Evolutionary conservation across 305 asterid genomes (phyloP).

Genomic region (Salvia sclarea): DNA sequence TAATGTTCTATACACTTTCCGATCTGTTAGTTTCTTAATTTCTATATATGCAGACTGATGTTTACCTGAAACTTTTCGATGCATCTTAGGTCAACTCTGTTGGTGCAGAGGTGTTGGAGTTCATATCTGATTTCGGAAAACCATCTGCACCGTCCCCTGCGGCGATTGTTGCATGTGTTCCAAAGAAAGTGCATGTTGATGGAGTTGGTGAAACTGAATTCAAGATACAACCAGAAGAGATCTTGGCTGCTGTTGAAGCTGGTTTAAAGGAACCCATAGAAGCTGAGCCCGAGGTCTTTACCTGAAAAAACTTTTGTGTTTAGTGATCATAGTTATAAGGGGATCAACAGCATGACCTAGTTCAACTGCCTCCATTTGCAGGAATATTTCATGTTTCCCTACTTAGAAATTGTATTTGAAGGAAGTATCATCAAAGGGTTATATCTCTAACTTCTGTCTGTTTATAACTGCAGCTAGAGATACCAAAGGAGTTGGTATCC

Average conservation of each 20-base stretch:
- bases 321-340: conserved; percentile 14
- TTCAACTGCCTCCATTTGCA: conserved; percentile 13
- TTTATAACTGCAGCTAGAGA: conserved; percentile 76
- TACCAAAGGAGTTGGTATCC: conserved; percentile 86
- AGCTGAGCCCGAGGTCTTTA: conserved; percentile 91
- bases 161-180: conserved; percentile 98
- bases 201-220: conserved; percentile 89
- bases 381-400: conserved; percentile 12
- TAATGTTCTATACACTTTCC: background rate
- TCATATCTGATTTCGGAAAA: conserved; percentile 89
- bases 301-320: conserved; percentile 24
- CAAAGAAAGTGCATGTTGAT: conserved; percentile 74
- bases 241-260: conserved; percentile 75
- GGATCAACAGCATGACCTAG: background rate
- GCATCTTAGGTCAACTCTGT: conserved; percentile 76
- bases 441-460: conserved; percentile 26
- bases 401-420: conserved; percentile 14
- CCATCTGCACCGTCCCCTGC: conserved; percentile 94
- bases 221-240: conserved; percentile 77
- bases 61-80: conserved; percentile 31
- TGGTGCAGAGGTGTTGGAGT: conserved; percentile 95
- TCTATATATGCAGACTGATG: conserved; percentile 25
- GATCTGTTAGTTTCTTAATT: background rate
- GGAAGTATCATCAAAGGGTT: conserved; percentile 2
- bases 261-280: conserved; percentile 92